Percentiles rank a stretch among this genome's conserved stretches.
Evolutionary conservation across 768 basidiomycete genomes (phyloP).

Genomic region (Heimioporus sp.): DNA sequence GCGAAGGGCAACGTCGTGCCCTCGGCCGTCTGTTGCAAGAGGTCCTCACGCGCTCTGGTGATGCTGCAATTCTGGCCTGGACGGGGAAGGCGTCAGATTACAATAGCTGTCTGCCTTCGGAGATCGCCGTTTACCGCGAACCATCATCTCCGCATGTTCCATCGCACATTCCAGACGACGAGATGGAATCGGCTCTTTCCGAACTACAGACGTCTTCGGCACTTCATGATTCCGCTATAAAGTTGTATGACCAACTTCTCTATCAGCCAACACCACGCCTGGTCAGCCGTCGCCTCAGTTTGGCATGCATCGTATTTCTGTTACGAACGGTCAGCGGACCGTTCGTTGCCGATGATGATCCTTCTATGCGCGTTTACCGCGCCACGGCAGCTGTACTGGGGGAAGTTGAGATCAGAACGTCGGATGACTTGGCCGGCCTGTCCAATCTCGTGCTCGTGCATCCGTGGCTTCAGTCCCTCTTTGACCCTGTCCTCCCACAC

Average conservation of each 20-base stretch:
- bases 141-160: constrained; percentile 5
- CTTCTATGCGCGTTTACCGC: constrained; percentile 7
- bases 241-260: constrained; percentile 11
- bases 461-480: constrained; percentile 15
- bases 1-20: constrained; percentile 22
- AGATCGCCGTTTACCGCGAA: constrained; percentile 16
- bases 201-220: neutral
- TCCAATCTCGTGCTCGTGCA: constrained; percentile 19
- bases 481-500: constrained; percentile 15
- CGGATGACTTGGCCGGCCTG: constrained; percentile 2
- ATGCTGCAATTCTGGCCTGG: constrained; percentile 15
- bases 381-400: constrained; percentile 11
- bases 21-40: constrained; percentile 21
- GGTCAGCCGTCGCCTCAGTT: constrained; percentile 13
- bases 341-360: neutral
- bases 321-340: constrained; percentile 10
- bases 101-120: constrained; percentile 23
- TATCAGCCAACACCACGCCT: constrained; percentile 11
- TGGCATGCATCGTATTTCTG: constrained; percentile 14
- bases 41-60: constrained; percentile 15
- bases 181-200: constrained; percentile 7
- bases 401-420: constrained; percentile 8
- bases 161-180: neutral
- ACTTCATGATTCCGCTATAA: constrained; percentile 4
- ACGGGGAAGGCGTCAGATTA: constrained; percentile 18